Evolutionary conservation across 2,329 filamentous ascomycete genomes (phyloP), one percentile per base, ranked within the genome.

Genomic region (Ophiostoma novo-ulmi): DNA sequence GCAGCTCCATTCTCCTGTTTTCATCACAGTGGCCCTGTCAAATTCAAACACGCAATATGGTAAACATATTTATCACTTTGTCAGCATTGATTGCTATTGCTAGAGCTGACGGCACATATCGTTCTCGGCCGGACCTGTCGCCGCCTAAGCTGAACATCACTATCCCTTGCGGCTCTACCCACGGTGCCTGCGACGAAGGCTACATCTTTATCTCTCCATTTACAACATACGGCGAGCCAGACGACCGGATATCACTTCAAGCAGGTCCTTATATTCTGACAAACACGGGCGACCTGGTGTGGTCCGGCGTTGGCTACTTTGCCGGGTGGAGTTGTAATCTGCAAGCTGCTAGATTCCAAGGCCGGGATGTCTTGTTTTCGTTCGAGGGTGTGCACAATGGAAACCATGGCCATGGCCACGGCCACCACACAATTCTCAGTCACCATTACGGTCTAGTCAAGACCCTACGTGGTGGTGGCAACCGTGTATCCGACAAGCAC

Each of bases 171-270:
- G 52, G 52, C 22, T 58, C 52, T 58, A 13, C 22, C 7, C n/a
- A 26, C 11, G n/a, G 52, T 8, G 3, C 22, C 3, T 58, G 52
- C 17, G 22, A 58, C 8, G 22, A 31, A 26, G 52, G 52, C 52
- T 58, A 58, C n/a, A 58, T 58, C 11, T 58, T 58, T 26, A 11
- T 58, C 52, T 58, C 52, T 11, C 52, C 52, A 5, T 58, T 58
- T 10, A 58, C 52, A 58, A 58, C 52, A 13, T 58, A 58, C 22
- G 52, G 52, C n/a, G 52, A 58, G 52, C 52, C 52, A 26, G 52
- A 58, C n/a, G 52, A 58, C 11, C 22, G 52, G 8, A 22, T 58
- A 11, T 58, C 52, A 26, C n/a, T 26, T 5, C 52, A 58, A 2
- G 52, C 52, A 14, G 52, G 52, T 1, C 52, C 52, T 13, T 58